Evolutionary conservation across 768 basidiomycete species (phyloP).

Genomic region (Zangia roseola): DNA sequence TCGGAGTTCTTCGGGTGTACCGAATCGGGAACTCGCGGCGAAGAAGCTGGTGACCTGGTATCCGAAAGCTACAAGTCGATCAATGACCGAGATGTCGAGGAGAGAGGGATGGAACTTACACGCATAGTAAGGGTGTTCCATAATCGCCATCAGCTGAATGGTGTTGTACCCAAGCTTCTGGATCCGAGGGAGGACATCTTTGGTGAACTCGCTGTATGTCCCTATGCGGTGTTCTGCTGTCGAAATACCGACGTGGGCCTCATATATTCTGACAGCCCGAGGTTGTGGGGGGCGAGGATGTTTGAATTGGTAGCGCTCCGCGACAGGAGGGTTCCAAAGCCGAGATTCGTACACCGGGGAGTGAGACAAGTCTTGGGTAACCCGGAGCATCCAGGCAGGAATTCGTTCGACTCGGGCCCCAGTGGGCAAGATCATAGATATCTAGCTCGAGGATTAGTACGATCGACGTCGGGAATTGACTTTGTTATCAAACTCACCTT

Average conservation of each 20-base stretch:
- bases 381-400: conserved; percentile 92
- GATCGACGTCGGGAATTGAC: background rate
- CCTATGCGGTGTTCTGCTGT: conserved; percentile 85
- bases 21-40: conserved; percentile 94
- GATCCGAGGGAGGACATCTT: conserved; percentile 81
- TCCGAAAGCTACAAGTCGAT: conserved; percentile 71
- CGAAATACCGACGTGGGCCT: conserved; percentile 98
- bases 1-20: conserved; percentile 92
- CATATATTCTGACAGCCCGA: conserved; percentile 78
- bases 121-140: conserved; percentile 98
- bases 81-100: background rate
- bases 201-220: conserved; percentile 94
- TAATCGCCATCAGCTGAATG: conserved; percentile 97
- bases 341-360: conserved; percentile 94
- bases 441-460: conserved; percentile 45
- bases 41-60: conserved; percentile 99
- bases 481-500: conserved; percentile 55
- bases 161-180: conserved; percentile 91
- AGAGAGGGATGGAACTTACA: conserved; percentile 50
- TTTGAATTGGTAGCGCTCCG: conserved; percentile 78
- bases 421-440: conserved; percentile 83
- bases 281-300: conserved; percentile 69
- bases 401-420: conserved; percentile 86
- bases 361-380: conserved; percentile 87
- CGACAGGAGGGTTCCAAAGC: conserved; percentile 94